Evolutionary conservation across 2,329 filamentous ascomycete genomes (phyloP).

Genomic region (Pestalotiopsis sp.): DNA sequence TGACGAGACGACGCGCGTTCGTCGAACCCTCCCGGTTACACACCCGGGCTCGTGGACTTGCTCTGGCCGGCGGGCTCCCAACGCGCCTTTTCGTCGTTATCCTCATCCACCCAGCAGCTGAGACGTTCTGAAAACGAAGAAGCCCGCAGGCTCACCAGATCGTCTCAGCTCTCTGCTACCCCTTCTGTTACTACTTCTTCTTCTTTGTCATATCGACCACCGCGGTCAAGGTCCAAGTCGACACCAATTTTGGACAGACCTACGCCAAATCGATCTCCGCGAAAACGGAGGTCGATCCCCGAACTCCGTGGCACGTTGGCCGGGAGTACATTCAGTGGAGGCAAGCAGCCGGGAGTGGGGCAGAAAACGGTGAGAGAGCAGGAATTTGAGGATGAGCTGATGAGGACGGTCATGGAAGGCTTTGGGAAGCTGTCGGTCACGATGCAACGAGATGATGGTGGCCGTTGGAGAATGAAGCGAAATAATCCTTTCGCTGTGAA

Average conservation of each 20-base stretch:
- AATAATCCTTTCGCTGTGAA: slow-evolving; percentile 10
- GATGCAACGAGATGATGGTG: slow-evolving; percentile 11
- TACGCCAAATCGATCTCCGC: not conserved
- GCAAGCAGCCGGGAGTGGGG: not conserved
- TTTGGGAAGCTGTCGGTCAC: slow-evolving; percentile 11
- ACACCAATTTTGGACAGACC: not conserved
- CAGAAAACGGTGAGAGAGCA: not conserved
- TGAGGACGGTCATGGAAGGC: slow-evolving; percentile 9
- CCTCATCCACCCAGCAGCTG: slow-evolving; percentile 9
- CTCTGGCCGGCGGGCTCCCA: slow-evolving; percentile 39
- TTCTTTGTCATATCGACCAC: slow-evolving; percentile 10
- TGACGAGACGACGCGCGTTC: slow-evolving; percentile 29
- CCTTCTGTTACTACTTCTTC: not conserved
- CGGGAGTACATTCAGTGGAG: not conserved
- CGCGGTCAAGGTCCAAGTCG: not conserved
- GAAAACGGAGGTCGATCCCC: slow-evolving; percentile 3
- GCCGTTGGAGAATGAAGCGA: slow-evolving; percentile 8
- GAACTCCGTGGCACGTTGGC: slow-evolving; percentile 1
- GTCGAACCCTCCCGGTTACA: slow-evolving; percentile 9
- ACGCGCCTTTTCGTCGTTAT: slow-evolving; percentile 13
- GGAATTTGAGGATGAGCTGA: slow-evolving; percentile 13
- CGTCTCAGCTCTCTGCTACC: not conserved
- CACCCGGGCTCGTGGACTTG: slow-evolving; percentile 39
- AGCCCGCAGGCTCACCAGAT: not conserved
- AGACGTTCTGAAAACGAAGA: slow-evolving; percentile 13